Conservation (phyloP, 495 filamentous ascomycete genomes). For the Immersiella caudata region DNA sequence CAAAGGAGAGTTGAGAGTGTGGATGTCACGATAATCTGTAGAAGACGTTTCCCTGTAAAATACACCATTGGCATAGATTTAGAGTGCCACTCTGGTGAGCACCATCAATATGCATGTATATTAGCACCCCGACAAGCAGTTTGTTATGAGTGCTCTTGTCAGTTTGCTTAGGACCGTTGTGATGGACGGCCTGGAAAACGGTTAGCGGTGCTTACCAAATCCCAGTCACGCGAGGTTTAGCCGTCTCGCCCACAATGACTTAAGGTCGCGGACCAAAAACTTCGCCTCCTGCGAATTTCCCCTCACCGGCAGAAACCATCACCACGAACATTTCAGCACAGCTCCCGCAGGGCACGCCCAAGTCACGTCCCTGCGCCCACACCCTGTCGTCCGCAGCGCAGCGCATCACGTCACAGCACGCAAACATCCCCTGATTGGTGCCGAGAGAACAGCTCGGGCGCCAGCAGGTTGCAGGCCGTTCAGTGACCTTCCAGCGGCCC, state of each 20-base stretch:
- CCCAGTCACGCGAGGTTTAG: neutral
- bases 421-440: constrained; percentile 26
- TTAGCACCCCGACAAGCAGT: neutral
- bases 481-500: neutral
- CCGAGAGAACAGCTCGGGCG: constrained; percentile 7
- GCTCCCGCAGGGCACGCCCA: constrained; percentile 22
- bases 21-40: constrained; percentile 12
- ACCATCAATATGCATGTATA: neutral
- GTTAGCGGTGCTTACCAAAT: constrained; percentile 7
- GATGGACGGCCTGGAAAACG: too few species aligned
- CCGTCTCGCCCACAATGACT: neutral
- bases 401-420: constrained; percentile 22
- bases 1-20: neutral
- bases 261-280: constrained; percentile 35
- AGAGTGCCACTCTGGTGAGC: neutral
- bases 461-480: constrained; percentile 2
- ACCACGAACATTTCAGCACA: constrained; percentile 50
- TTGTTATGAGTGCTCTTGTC: too few species aligned
- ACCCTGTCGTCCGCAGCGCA: constrained; percentile 9
- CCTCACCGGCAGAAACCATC: constrained; percentile 37
- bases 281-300: constrained; percentile 34
- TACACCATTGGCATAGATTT: neutral
- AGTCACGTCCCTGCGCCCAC: constrained; percentile 28
- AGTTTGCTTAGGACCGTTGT: too few species aligned
- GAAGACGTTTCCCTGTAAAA: neutral